These are phyloP conservation scores for Leccinum solheimii DNA, from an alignment of 1,284 basidiomycete species.

Conservation along the genomic window DNA sequence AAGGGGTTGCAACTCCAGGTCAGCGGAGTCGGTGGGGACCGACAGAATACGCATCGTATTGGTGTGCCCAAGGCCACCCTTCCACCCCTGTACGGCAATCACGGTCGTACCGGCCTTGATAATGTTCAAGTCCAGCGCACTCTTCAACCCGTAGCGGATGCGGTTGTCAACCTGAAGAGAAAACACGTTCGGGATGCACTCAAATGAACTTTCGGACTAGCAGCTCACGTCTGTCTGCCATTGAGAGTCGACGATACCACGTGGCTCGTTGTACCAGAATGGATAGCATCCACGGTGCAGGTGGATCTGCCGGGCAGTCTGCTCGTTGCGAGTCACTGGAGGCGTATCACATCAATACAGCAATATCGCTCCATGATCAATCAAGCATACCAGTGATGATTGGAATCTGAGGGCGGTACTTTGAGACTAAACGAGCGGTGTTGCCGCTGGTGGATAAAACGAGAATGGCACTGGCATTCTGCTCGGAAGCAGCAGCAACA, in stretches of 20 bases:
- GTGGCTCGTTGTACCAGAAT: conserved; percentile 93
- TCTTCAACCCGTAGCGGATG: conserved; percentile 87
- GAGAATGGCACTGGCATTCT: conserved; percentile 91
- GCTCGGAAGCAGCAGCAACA: conserved; percentile 92
- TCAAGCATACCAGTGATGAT: conserved; percentile 81
- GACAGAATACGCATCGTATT: conserved; percentile 79
- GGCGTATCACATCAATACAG: conserved; percentile 6
- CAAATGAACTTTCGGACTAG: neutral
- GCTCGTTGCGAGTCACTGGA: conserved; percentile 91
- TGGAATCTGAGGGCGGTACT: conserved; percentile 93
- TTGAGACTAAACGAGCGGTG: conserved; percentile 95
- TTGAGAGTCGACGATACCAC: conserved; percentile 83
- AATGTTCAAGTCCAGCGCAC: conserved; percentile 85
- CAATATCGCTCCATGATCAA: neutral
- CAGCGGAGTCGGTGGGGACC: conserved; percentile 84
- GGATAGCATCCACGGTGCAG: conserved; percentile 97
- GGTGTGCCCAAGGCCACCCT: conserved; percentile 93
- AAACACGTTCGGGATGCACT: conserved; percentile 2
- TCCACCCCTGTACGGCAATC: conserved; percentile 98
- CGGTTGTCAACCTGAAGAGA: conserved; percentile 77
- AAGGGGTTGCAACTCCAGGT: conserved; percentile 78
- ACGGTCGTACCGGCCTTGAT: conserved; percentile 90
- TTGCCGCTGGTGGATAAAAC: conserved; percentile 97
- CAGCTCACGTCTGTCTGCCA: conserved; percentile 94
- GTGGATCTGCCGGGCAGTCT: conserved; percentile 96